Evolutionary conservation across 257 asterid species (phyloP), one percentile per base, ranked within the genome.

Genomic region (Ajuga chamaepitys): DNA sequence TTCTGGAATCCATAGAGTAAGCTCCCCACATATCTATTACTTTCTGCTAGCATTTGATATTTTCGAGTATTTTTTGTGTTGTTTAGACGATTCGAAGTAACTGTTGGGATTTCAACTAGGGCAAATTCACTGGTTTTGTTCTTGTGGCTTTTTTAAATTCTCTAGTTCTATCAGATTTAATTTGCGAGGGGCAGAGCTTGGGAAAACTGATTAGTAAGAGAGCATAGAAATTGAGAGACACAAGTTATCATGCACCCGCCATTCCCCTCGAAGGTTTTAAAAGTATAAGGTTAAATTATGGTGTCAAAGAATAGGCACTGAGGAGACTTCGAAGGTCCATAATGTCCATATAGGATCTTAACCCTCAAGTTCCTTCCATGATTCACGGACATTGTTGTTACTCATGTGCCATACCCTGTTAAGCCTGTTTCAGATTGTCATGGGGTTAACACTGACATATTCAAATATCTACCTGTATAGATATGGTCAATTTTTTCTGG

Each of bases 1-100:
- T n/a, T 75, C 76, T 62, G 64, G 77, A 34, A 8, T 64, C 55
- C 46, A 84, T 65, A 84, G 44, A 64, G 96, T 87, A 79, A 82
- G 90, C 62, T 70, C 70, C 60, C 66, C 11, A 5, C 60, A 25
- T 13, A 24, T 34, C 30, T 21, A 8, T 38, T 50, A 1, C 16
- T 17, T 12, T 11, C 0, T 47, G 17, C 26, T 14, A 20, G 25
- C 12, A 42, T 62, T 58, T 59, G 7, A 35, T 18, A 11, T 24
- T 28, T 56, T 32, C 12, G 8, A 9, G 21, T 42, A 38, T 5
- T 5, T 62, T 61, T 71, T 52, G 4, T 63, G 75, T 30, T 66
- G 18, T 45, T 55, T 34, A 5, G 26, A 9, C 16, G 22, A 38
- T 28, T 40, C 6, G 46, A 47, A 56, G 18, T 13, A n/a, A n/a